Evolutionary conservation across 192 early-diverging fungal genomes (phyloP).

Genomic region (Umbelopsis sp.): DNA sequence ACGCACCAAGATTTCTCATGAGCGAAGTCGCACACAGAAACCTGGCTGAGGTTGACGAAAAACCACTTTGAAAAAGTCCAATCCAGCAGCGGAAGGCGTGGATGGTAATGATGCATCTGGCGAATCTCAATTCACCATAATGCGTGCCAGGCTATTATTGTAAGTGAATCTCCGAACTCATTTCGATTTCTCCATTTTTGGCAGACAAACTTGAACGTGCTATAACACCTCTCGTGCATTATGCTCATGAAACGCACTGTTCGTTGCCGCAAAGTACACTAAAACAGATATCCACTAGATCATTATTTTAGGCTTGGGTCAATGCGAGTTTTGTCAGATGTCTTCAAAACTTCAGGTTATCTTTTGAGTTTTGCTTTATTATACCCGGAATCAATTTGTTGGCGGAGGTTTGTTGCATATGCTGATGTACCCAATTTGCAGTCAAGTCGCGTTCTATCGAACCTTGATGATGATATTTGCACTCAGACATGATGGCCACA

Average conservation of each 20-base stretch:
- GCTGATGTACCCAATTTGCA: background rate
- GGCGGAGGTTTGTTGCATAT: background rate
- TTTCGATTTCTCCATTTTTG: conserved; percentile 5
- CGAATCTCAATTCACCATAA: no score
- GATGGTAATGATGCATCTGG: background rate
- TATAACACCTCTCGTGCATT: no score
- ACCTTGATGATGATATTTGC: background rate
- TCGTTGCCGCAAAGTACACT: no score
- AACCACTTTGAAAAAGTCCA: no score
- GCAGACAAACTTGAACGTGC: background rate
- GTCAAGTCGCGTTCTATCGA: background rate
- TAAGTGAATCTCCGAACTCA: background rate
- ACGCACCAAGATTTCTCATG: conserved; percentile 10
- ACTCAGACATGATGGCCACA: background rate
- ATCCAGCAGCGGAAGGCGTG: background rate
- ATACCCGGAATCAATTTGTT: background rate
- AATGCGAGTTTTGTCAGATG: no score
- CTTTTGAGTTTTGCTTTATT: no score
- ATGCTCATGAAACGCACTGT: no score
- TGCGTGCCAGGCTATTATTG: no score
- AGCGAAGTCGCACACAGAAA: background rate
- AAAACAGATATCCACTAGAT: no score
- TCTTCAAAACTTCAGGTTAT: no score
- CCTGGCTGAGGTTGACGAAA: background rate
- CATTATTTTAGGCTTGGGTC: no score